Evolutionary conservation across 345 rosid species (phyloP).

Genomic region (Diplotaxis tenuifolia): DNA sequence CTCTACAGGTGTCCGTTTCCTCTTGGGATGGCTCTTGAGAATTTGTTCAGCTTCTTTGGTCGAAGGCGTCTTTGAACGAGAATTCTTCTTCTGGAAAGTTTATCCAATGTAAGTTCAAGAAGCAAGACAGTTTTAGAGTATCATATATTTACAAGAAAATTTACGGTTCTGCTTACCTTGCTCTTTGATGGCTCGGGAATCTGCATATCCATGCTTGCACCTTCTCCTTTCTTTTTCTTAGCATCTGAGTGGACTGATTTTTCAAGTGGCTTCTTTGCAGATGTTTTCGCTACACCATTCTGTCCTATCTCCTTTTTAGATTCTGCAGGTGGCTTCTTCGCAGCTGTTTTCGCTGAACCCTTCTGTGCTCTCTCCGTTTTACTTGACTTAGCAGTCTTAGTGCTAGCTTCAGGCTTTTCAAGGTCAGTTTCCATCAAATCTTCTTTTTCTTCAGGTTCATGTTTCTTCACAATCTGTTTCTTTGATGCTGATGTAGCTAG

Average conservation of each 20-base stretch:
- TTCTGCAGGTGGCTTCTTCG: constrained; percentile 30
- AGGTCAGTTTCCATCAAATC: too few relatives aligned
- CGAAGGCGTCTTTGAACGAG: constrained; percentile 17
- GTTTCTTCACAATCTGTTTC: too few relatives aligned
- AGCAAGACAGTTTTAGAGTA: background rate
- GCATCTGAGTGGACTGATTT: constrained; percentile 12
- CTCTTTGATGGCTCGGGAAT: constrained; percentile 30
- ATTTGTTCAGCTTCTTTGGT: constrained; percentile 38
- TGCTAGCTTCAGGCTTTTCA: too few relatives aligned
- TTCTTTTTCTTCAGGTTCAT: too few relatives aligned
- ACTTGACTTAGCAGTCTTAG: too few relatives aligned
- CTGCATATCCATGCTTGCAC: constrained; percentile 25
- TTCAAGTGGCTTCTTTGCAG: constrained; percentile 24
- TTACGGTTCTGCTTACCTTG: constrained; percentile 41
- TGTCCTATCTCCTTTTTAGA: constrained; percentile 6
- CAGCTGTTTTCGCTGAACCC: constrained; percentile 31
- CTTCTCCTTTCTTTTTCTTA: background rate
- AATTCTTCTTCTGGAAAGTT: constrained; percentile 39
- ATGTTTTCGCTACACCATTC: constrained; percentile 31
- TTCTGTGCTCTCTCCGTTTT: constrained; percentile 21
- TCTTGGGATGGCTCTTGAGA: constrained; percentile 42
- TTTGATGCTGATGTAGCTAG: too few relatives aligned
- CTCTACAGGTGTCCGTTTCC: constrained; percentile 41
- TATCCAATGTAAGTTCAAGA: constrained; percentile 9
- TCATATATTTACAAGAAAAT: constrained; percentile 9